Evolutionary conservation across 345 rosid species (phyloP).

Genomic region (Eucalyptus coolabah): DNA sequence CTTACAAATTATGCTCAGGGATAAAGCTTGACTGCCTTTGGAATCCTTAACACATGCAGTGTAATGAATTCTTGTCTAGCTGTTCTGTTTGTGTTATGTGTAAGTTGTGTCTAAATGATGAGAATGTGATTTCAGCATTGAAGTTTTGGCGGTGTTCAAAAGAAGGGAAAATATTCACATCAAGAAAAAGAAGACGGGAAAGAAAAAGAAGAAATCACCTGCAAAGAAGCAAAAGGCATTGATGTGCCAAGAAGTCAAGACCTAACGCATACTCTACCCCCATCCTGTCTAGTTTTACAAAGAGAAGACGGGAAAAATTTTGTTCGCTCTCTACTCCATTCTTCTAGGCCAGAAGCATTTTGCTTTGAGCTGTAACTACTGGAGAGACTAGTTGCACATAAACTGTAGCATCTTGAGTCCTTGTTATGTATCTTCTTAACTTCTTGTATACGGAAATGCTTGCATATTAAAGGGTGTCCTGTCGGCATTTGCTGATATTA

Average conservation of each 20-base stretch:
- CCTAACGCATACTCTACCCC: not conserved
- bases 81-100: not conserved
- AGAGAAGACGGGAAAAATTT: not conserved
- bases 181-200: conserved; percentile 54
- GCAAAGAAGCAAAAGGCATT: not conserved
- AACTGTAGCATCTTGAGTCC: not conserved
- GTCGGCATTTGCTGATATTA: not conserved
- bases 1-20: not conserved
- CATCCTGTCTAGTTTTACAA: not conserved
- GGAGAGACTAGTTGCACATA: not conserved
- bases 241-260: not conserved
- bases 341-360: not conserved
- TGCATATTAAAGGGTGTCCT: not conserved
- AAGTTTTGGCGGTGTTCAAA: conserved; percentile 70
- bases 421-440: not conserved
- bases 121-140: conserved; percentile 38
- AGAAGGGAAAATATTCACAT: conserved; percentile 22
- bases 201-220: conserved; percentile 23
- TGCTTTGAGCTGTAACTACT: not conserved
- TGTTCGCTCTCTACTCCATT: not conserved
- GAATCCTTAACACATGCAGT: not conserved
- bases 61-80: not conserved
- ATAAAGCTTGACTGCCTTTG: not conserved
- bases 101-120: not conserved
- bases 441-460: not conserved